Evolutionary conservation across 2,329 filamentous ascomycete species (phyloP).

Genomic region (Neofusicoccum parvum): DNA sequence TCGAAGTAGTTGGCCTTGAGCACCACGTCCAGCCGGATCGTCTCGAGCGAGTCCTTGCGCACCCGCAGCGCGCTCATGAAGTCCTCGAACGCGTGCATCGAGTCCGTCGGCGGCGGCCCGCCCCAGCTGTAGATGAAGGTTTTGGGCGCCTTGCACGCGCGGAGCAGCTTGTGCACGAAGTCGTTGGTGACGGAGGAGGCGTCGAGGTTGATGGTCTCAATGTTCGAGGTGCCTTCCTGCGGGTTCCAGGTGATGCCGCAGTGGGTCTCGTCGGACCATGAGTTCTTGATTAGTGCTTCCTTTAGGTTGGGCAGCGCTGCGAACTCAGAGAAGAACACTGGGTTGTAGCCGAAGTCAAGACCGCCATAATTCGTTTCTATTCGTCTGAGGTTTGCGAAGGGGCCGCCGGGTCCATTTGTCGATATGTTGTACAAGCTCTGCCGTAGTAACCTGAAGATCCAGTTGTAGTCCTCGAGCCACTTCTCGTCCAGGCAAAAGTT

Average conservation of each 20-base stretch:
- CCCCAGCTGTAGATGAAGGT: constrained; percentile 16
- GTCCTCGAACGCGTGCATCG: neutral
- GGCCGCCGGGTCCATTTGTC: neutral
- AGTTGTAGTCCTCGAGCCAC: constrained; percentile 8
- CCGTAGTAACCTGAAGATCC: neutral
- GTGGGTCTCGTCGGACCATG: constrained; percentile 2
- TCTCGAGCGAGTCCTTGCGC: neutral
- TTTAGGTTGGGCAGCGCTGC: neutral
- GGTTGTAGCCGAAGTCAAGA: constrained; percentile 1
- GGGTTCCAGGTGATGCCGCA: neutral
- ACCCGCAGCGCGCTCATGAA: neutral
- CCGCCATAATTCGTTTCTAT: neutral
- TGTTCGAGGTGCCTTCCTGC: neutral
- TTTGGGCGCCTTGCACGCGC: neutral
- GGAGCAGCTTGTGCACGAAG: constrained; percentile 4
- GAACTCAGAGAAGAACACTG: constrained; percentile 1
- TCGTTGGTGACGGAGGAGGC: constrained; percentile 7
- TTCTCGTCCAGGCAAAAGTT: constrained; percentile 5
- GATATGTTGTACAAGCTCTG: neutral
- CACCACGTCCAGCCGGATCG: constrained; percentile 2
- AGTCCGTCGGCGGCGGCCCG: neutral
- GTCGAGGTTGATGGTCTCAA: constrained; percentile 2
- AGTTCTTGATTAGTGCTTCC: neutral
- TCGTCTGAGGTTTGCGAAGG: neutral
- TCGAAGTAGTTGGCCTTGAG: constrained; percentile 14